phyloP scores from a whole-genome alignment of 176 grass and related monocot genomes.

The Ananas comosus region DNA sequence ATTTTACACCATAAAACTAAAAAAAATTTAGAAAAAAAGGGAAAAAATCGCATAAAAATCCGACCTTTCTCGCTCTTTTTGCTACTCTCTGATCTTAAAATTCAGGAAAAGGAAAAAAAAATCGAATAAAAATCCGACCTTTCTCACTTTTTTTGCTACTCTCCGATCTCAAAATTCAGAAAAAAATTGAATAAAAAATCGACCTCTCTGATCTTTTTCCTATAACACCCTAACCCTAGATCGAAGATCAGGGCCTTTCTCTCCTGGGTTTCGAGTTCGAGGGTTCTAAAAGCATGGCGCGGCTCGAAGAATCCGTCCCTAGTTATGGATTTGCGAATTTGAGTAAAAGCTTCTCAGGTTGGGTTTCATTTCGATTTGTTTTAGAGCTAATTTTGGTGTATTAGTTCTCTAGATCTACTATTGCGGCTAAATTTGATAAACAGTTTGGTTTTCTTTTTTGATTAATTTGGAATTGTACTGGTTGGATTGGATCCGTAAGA shows the following conservation, averaged over 20 bases:
- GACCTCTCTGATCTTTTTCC: too few relatives aligned
- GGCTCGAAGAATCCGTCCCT: not conserved
- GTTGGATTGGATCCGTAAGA: not conserved
- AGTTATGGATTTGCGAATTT: not conserved
- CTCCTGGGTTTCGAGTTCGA: too few relatives aligned
- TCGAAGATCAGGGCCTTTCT: too few relatives aligned
- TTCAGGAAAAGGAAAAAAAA: too few relatives aligned
- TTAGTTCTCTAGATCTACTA: not conserved
- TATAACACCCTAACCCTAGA: too few relatives aligned
- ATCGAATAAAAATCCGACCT: too few relatives aligned
- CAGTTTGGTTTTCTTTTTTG: not conserved
- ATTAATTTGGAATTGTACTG: not conserved
- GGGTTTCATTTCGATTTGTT: not conserved
- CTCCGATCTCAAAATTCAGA: too few relatives aligned
- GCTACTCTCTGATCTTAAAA: too few relatives aligned
- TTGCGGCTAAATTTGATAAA: not conserved
- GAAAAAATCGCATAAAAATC: not conserved
- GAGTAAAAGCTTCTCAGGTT: not conserved
- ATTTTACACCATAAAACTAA: too few relatives aligned
- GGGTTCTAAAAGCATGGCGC: not conserved
- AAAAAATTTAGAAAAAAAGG: not conserved
- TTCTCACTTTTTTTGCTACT: too few relatives aligned
- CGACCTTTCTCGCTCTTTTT: not conserved
- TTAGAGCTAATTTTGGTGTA: not conserved
- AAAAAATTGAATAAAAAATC: too few relatives aligned